A percentile compares a stretch with the other conserved stretches of the same genome.
Conservation (phyloP, 2,329 filamentous ascomycete genomes). For the Phyllosticta citrichinensis region DNA sequence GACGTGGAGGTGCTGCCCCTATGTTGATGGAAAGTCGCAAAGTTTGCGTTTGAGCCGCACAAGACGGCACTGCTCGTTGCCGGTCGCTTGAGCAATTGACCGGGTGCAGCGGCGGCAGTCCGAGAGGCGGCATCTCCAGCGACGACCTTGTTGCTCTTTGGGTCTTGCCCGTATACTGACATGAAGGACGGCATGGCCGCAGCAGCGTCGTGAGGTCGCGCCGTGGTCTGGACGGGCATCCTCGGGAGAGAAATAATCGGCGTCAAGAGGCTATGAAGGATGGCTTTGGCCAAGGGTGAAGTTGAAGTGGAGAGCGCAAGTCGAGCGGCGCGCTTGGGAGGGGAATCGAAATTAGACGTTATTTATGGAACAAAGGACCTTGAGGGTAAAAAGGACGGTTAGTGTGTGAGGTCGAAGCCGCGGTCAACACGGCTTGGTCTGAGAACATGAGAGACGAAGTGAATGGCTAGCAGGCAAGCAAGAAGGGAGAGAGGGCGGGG, state of each 20-base stretch:
- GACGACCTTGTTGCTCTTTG: conserved; percentile 28
- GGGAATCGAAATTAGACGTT: conserved; percentile 24
- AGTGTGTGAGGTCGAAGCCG: conserved; percentile 21
- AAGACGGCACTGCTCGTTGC: conserved; percentile 25
- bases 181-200: conserved; percentile 60
- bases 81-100: conserved; percentile 24
- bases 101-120: conserved; percentile 17
- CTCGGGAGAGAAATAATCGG: conserved; percentile 14
- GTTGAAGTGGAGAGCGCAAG: conserved; percentile 1
- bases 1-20: conserved; percentile 70
- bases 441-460: conserved; percentile 7
- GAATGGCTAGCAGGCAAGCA: conserved; percentile 7
- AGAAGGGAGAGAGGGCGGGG: not conserved
- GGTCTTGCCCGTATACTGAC: conserved; percentile 61
- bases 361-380: conserved; percentile 24
- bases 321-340: conserved; percentile 20
- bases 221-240: conserved; percentile 28
- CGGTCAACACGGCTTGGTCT: conserved; percentile 17
- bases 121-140: conserved; percentile 23
- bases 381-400: conserved; percentile 25
- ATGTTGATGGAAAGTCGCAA: conserved; percentile 52
- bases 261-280: not conserved
- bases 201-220: conserved; percentile 19
- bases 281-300: not conserved
- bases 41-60: conserved; percentile 19